Evolutionary conservation across 2,329 filamentous ascomycete species (phyloP), one percentile per base, ranked within the genome.

Genomic region (Camptophora hylomeconis): DNA sequence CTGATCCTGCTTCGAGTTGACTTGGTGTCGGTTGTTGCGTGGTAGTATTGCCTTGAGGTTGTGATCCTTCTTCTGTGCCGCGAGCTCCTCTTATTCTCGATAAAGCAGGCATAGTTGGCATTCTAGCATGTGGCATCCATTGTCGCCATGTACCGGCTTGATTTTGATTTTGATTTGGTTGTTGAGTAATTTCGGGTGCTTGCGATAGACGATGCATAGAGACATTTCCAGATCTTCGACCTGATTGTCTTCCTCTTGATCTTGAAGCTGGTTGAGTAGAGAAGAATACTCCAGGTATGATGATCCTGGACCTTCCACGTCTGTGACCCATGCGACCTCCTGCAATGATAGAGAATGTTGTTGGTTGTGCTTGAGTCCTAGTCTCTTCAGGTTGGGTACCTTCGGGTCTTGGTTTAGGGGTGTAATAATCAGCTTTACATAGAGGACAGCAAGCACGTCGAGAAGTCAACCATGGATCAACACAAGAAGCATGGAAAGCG

Each of bases 371-470:
- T 22, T 48, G 52, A 23, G 45, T 44, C 30, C 44, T 35, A 8
- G 35, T 31, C n/a, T 53, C 49, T 26, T 52, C 56, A 27, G 38
- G 35, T 21, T 45, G 45, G 21, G 46, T 27, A 28, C 57, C 63
- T 37, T 75, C 71, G 3, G 80, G 65, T 10, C 83, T 79, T 28
- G 84, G 82, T 57, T 95, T 95, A 0, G 89, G 87, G 3, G 83
- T 77, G 53, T 92, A 95, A 54, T 95, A 98, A 50, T 98, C 89
- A 21, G 87, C 82, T 60, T 98, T 98, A 65, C 89, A 98, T 5
- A 98, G 74, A 5, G 89, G 89, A 52, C 89, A 98, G 61, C 87
- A 95, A 15, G 89, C 89, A 41, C 87, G 77, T 39, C 89, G 74
- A 49, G 80, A 86, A 7, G 89, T 98, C 39, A 98, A 61, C 89